A percentile compares a stretch with the other conserved stretches of the same genome.
phyloP scores from a whole-genome alignment of 768 basidiomycete species.

The Mycena crocata region DNA sequence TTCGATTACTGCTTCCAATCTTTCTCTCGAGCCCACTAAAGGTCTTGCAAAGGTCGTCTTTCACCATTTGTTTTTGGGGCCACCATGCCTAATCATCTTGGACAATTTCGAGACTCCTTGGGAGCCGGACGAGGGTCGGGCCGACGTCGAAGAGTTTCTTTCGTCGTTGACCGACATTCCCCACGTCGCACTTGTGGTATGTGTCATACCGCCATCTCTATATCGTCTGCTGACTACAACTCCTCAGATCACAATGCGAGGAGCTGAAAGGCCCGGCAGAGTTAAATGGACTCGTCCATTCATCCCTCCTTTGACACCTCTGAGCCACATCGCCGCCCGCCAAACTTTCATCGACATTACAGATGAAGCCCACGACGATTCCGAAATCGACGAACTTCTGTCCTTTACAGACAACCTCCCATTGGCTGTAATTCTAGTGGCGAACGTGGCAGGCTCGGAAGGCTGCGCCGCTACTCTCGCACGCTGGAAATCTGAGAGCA shows the following conservation, averaged over 20 bases:
- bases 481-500: slow-evolving; percentile 7
- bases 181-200: slow-evolving; percentile 5
- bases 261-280: not conserved
- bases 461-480: not conserved
- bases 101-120: slow-evolving; percentile 17
- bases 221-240: not conserved
- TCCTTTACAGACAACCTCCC: slow-evolving; percentile 13
- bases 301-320: slow-evolving; percentile 6
- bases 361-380: not conserved
- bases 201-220: not conserved
- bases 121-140: not conserved
- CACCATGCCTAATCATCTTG: not conserved
- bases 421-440: slow-evolving; percentile 5
- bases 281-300: slow-evolving; percentile 20
- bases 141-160: slow-evolving; percentile 5
- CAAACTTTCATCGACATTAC: slow-evolving; percentile 17
- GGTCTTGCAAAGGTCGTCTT: not conserved
- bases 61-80: not conserved
- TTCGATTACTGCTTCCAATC: not conserved
- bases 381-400: slow-evolving; percentile 5
- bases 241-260: slow-evolving; percentile 17
- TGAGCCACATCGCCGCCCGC: not conserved
- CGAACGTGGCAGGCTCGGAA: not conserved
- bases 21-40: not conserved
- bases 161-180: slow-evolving; percentile 13